Base-by-base conservation (phyloP, 441 rosid genomes). In the Populus hybrid region DNA sequence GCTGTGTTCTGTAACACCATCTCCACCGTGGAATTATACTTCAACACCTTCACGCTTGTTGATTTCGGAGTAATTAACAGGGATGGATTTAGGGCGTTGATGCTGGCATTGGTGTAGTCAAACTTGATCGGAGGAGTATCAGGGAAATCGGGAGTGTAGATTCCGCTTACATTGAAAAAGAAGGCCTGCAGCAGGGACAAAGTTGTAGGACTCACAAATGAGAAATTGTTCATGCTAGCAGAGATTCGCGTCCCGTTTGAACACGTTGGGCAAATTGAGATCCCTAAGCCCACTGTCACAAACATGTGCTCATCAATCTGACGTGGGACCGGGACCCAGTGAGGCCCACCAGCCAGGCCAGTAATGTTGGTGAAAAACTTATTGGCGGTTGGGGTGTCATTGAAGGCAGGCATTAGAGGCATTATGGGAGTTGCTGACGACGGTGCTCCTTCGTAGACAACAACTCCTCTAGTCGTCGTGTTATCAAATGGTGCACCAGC, bases 221-320 rank as follows among this genome's bases (percentile, higher is more conserved):
- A 95, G 23, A 67, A 78, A 57, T 94, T 95, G 89, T 83, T 95
- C 98, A 94, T 90, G 32, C 90, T 89, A 10, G 99, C 94, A 0
- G 99, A 84, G n/a, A 86, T 23, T 71, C 82, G 76, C 10, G 86
- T 77, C n/a, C 84, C 80, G 8, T 46, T 32, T 2, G 59, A 67
- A 77, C 99, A 94, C 23, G 87, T 86, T 68, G 81, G 68, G 50
- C 99, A 92, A 0, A 72, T 75, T 0, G 86, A 87, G 0, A 92
- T 70, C 2, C 76, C 90, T 16, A 94, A 76, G n/a, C 97, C 93
- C 1, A 94, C 20, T 16, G 98, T 95, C 0, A 94, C 81, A 23
- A 89, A 81, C 99, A 95, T 91, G 20, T 82, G 81, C 57, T 90
- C 88, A 64, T 95, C 95, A 18, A 92, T 85, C 5, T 89, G 70